These are phyloP conservation scores for Pilasporangium apinafurcum DNA, from an alignment of 352 stramenopile genomes.

Conservation along the genomic window DNA sequence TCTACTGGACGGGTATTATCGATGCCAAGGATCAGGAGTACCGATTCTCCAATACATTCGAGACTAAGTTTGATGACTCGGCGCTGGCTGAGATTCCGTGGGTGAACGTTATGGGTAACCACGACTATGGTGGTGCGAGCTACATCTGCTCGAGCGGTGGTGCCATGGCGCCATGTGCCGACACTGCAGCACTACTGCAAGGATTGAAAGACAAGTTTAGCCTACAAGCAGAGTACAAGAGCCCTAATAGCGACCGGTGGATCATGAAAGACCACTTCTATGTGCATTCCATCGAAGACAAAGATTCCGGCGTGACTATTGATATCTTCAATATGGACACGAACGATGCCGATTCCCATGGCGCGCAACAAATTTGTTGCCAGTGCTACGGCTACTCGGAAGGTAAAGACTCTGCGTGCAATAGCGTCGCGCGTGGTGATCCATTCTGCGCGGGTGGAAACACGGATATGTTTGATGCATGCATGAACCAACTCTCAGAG, in stretches of 20 bases:
- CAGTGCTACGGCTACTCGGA: slow-evolving; percentile 76
- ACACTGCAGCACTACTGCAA: slow-evolving; percentile 4
- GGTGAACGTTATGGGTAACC: slow-evolving; percentile 66
- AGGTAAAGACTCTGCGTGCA: slow-evolving; percentile 41
- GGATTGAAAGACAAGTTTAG: slow-evolving; percentile 7
- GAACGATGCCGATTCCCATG: slow-evolving; percentile 64
- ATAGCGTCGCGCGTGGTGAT: slow-evolving; percentile 42
- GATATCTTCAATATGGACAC: slow-evolving; percentile 87
- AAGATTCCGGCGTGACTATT: slow-evolving; percentile 52
- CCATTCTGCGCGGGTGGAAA: slow-evolving; percentile 45
- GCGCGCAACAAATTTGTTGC: slow-evolving; percentile 42
- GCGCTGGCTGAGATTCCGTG: slow-evolving; percentile 44
- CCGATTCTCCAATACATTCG: slow-evolving; percentile 50
- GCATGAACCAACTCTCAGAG: slow-evolving; percentile 48
- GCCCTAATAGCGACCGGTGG: background rate
- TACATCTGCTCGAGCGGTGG: slow-evolving; percentile 45
- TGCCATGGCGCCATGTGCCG: slow-evolving; percentile 4
- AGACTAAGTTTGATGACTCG: slow-evolving; percentile 41
- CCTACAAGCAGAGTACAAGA: background rate
- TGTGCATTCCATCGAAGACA: slow-evolving; percentile 57
- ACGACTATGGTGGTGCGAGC: slow-evolving; percentile 55
- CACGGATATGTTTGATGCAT: slow-evolving; percentile 49
- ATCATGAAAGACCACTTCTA: slow-evolving; percentile 49
- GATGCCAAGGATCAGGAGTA: slow-evolving; percentile 27
- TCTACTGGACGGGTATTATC: slow-evolving; percentile 63